Evolutionary conservation across 1,284 basidiomycete genomes (phyloP).

Genomic region (Rhodofomes roseus): DNA sequence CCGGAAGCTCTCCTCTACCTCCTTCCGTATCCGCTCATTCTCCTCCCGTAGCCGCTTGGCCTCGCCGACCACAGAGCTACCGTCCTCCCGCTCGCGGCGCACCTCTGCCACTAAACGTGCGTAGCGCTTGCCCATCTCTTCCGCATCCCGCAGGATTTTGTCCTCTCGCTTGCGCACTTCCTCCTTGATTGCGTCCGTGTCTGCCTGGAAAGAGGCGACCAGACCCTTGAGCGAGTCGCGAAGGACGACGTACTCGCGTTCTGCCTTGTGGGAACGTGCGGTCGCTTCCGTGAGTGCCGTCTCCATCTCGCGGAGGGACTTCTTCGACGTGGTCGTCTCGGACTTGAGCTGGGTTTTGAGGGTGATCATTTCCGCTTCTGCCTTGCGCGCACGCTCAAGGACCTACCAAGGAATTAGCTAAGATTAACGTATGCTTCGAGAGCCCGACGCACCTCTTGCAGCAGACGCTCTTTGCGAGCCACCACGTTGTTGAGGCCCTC

Average conservation of each 20-base stretch:
- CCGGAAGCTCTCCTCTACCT: conserved; percentile 50
- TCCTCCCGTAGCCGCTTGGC: conserved; percentile 38
- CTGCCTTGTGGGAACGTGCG: conserved; percentile 70
- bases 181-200: conserved; percentile 59
- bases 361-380: conserved; percentile 65
- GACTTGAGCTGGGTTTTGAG: conserved; percentile 69
- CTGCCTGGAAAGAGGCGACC: conserved; percentile 64
- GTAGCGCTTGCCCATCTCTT: conserved; percentile 64
- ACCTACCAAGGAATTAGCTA: conserved; percentile 41
- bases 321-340: conserved; percentile 69
- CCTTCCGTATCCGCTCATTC: conserved; percentile 37
- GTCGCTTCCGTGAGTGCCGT: conserved; percentile 64
- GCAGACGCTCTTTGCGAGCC: conserved; percentile 77
- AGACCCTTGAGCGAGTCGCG: conserved; percentile 71
- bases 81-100: conserved; percentile 42
- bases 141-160: conserved; percentile 57
- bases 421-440: background rate
- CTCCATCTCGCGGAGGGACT: conserved; percentile 75
- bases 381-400: conserved; percentile 77
- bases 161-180: conserved; percentile 73
- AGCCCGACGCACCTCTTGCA: conserved; percentile 64
- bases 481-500: conserved; percentile 84
- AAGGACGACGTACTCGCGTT: conserved; percentile 74
- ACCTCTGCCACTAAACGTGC: conserved; percentile 55
- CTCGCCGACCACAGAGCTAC: conserved; percentile 34